These are phyloP conservation scores for Termitomyces sp. DNA, from an alignment of 768 basidiomycete genomes.

Conservation along the genomic window DNA sequence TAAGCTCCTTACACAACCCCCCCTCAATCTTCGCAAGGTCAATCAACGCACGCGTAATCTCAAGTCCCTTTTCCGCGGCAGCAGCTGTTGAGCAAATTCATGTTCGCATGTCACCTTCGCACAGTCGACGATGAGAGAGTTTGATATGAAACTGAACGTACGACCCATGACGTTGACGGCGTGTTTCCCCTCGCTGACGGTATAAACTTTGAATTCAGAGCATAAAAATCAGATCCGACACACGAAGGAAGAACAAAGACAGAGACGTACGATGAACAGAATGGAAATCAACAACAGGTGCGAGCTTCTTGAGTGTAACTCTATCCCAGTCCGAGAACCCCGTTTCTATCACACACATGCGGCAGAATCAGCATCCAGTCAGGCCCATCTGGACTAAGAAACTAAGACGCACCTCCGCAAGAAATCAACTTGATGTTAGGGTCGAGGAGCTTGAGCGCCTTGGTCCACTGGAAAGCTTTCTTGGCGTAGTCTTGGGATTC, in stretches of 20 bases:
- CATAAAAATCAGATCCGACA: neutral
- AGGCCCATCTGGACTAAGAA: too few relatives aligned
- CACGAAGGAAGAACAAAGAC: neutral
- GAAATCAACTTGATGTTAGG: slow-evolving; percentile 53
- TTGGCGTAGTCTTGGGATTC: slow-evolving; percentile 53
- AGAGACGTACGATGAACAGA: slow-evolving; percentile 37
- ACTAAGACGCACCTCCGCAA: slow-evolving; percentile 44
- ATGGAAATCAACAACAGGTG: slow-evolving; percentile 50
- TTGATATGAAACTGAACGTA: too few relatives aligned
- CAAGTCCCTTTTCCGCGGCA: slow-evolving; percentile 52
- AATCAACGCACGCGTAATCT: slow-evolving; percentile 49
- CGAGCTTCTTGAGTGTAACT: slow-evolving; percentile 37
- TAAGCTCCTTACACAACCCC: slow-evolving; percentile 34
- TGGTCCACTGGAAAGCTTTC: slow-evolving; percentile 60
- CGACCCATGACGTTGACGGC: slow-evolving; percentile 55
- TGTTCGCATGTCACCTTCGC: too few relatives aligned
- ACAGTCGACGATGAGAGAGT: too few relatives aligned
- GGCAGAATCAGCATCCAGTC: too few relatives aligned
- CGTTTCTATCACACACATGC: slow-evolving; percentile 32
- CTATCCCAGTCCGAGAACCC: slow-evolving; percentile 44
- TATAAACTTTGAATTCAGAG: too few relatives aligned
- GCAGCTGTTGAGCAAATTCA: slow-evolving; percentile 31
- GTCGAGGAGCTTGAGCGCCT: slow-evolving; percentile 56
- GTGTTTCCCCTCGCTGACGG: slow-evolving; percentile 42
- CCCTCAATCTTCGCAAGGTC: slow-evolving; percentile 48